These are phyloP conservation scores for Heliamphora exappendiculata DNA, from an alignment of 148 eudicot genomes.

Conservation along the genomic window DNA sequence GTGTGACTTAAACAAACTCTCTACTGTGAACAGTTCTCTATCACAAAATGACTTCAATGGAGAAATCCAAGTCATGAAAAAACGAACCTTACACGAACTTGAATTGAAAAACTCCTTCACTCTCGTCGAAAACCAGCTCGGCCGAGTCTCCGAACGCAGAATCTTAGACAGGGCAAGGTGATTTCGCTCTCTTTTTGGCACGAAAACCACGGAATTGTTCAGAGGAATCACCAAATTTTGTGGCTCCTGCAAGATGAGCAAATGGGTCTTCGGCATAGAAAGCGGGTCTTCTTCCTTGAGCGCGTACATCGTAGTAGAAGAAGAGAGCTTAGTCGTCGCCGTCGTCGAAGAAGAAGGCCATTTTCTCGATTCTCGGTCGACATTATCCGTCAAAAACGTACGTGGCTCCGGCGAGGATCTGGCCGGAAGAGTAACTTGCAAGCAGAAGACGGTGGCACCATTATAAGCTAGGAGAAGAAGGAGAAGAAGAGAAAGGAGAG, in stretches of 20 bases:
- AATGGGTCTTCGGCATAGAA: constrained; percentile 22
- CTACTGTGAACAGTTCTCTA: constrained; percentile 44
- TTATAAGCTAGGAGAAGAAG: constrained; percentile 32
- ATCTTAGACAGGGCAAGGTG: constrained; percentile 7
- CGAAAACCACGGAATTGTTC: not conserved
- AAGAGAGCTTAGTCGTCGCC: constrained; percentile 13
- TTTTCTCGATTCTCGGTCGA: not conserved
- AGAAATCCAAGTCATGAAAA: constrained; percentile 95
- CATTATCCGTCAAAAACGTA: constrained; percentile 27
- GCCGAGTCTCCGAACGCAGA: constrained; percentile 10
- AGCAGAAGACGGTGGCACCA: constrained; percentile 26
- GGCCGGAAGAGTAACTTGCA: constrained; percentile 4
- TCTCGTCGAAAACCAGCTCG: constrained; percentile 28
- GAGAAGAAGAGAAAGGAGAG: constrained; percentile 25
- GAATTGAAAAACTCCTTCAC: constrained; percentile 39
- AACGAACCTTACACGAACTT: constrained; percentile 39
- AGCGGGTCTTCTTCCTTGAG: constrained; percentile 16
- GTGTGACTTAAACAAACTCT: constrained; percentile 65
- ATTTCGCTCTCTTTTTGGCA: constrained; percentile 7
- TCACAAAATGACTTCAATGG: constrained; percentile 44
- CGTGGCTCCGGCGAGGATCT: constrained; percentile 12
- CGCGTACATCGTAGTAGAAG: constrained; percentile 3
- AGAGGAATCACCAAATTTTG: not conserved
- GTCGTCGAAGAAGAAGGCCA: not conserved
- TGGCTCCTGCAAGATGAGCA: not conserved